A percentile compares a stretch with the other conserved stretches of the same genome.
Conservation (phyloP, 139 green algal species). For the Medakamo hakoo region DNA sequence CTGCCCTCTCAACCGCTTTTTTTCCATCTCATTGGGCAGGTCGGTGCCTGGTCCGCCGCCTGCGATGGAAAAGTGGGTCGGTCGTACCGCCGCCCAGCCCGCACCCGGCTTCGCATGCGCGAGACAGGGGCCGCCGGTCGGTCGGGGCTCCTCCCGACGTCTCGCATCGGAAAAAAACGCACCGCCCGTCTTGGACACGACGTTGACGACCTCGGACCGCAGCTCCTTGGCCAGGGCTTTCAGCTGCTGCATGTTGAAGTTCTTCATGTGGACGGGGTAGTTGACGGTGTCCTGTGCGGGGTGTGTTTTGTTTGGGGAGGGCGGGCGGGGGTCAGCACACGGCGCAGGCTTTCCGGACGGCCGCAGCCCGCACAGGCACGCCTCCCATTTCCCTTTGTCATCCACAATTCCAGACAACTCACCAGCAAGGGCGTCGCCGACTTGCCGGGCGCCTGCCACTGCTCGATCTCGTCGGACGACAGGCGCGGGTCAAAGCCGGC, state of each 20-base stretch:
- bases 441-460: background rate
- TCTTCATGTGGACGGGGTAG: constrained; percentile 96
- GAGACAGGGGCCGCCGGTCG: background rate
- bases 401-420: background rate
- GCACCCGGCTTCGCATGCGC: background rate
- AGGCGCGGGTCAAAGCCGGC: background rate
- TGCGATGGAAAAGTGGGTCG: no score
- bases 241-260: constrained; percentile 79
- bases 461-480: background rate
- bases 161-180: no score
- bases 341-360: background rate
- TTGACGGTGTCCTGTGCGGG: constrained; percentile 74
- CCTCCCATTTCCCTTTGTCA: background rate
- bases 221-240: constrained; percentile 91
- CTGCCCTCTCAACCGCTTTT: no score
- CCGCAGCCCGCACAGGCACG: background rate
- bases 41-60: no score
- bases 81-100: no score
- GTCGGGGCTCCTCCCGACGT: background rate
- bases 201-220: constrained; percentile 85
- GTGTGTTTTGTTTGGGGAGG: background rate
- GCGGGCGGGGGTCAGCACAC: no score
- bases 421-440: background rate
- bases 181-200: constrained; percentile 41
- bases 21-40: no score